Conservation (phyloP, 164 flowering plant species). For the Tinospora cordifolia region DNA sequence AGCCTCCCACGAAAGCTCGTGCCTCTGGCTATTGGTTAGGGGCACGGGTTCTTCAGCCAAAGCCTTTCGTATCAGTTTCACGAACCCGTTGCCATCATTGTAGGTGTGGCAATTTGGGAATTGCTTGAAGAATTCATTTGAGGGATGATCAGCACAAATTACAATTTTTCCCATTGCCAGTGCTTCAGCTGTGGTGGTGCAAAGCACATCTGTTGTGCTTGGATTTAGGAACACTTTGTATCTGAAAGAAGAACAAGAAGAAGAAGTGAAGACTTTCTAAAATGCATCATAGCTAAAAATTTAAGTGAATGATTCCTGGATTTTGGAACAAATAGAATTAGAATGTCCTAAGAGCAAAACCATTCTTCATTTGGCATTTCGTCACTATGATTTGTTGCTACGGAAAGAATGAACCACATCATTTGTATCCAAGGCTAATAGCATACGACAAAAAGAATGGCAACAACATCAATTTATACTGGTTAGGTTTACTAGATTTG, state of each 20-base stretch:
- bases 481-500: too few species aligned
- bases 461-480: too few species aligned
- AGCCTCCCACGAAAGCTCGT: conserved; percentile 86
- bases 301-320: neutral
- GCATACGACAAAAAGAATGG: too few species aligned
- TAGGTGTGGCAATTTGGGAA: conserved; percentile 71
- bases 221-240: conserved; percentile 90
- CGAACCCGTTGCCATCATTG: conserved; percentile 45
- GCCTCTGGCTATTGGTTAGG: conserved; percentile 50
- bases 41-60: conserved; percentile 51
- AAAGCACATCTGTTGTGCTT: conserved; percentile 93
- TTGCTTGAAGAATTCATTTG: conserved; percentile 94
- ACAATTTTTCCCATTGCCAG: conserved; percentile 93
- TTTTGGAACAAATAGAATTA: neutral
- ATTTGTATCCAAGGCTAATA: neutral
- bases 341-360: neutral
- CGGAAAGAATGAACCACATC: neutral
- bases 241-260: conserved; percentile 30
- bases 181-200: conserved; percentile 97
- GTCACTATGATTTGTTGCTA: neutral
- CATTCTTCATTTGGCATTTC: neutral
- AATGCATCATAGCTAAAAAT: neutral
- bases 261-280: neutral
- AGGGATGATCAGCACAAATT: conserved; percentile 81
- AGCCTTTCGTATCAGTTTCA: conserved; percentile 41